Base-by-base conservation (phyloP, 169 alveolate species). In the Babesia divergens region DNA sequence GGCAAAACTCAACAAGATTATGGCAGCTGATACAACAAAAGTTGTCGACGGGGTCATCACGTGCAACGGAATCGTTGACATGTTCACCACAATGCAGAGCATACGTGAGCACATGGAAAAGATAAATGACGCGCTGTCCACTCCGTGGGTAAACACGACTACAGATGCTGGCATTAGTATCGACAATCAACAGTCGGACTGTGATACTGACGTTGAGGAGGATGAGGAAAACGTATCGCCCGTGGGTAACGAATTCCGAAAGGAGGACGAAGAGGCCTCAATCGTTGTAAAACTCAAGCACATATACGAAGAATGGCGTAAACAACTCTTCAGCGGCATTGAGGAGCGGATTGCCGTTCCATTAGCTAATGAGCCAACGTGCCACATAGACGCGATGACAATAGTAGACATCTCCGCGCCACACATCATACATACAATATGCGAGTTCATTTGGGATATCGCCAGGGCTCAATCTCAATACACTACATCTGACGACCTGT, bases 331-430 rank as follows among this genome's bases (percentile, higher is more conserved):
- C 29, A 22, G 4, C n/a, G 28, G 34, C 13, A 26, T 62, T 11
- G 3, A 62, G 44, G 31, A 34, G 37, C 50, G 72, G 11, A 62
- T 62, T 22, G 59, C 18, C 22, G 59, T 24, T 4, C 72, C 72
- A 11, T 7, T 62, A 9, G 34, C 43, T 1, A 6, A 11, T 14
- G 59, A 20, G 3, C 40, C n/a, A 7, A 16, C 51, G 5, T 62
- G 13, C 49, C 26, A 24, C 31, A 29, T 62, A 49, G 72, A 43
- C 20, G 46, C 72, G 5, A 28, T 22, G 51, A 40, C 54, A 31
- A 16, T 11, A 1, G 13, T 62, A 0, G 72, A 62, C 46, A 62
- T 62, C 3, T 4, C 72, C 32, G 56, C 47, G 14, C 59, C 72
- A 11, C 60, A 62, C 3, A 3, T 46, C 14, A 20, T 47, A 13